Conservation (phyloP, 2,329 filamentous ascomycete genomes). For the Thermoascus crustaceus region DNA sequence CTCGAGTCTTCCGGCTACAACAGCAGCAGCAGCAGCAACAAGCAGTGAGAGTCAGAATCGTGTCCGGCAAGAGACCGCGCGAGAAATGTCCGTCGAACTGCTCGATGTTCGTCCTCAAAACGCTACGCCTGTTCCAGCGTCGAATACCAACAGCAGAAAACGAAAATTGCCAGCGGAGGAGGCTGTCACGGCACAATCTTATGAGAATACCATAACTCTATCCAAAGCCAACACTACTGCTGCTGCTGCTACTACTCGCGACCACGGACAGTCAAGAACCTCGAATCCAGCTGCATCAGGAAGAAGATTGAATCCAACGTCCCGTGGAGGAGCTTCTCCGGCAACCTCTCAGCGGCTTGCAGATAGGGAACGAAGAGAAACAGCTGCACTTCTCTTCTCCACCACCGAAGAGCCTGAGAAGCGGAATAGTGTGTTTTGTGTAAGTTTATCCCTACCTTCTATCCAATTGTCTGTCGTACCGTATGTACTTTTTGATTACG, state of each 20-base stretch:
- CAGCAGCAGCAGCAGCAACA: not conserved
- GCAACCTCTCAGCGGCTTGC: no score
- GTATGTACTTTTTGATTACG: not conserved
- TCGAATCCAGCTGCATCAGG: not conserved
- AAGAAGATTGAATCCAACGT: no score
- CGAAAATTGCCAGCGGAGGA: not conserved
- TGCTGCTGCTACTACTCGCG: not conserved
- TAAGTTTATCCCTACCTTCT: not conserved
- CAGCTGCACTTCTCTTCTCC: not conserved
- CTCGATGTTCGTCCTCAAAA: no score
- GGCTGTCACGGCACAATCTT: no score
- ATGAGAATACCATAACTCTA: not conserved
- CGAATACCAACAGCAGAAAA: not conserved
- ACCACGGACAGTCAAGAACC: not conserved
- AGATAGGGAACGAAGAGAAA: not conserved
- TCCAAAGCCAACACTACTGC: not conserved
- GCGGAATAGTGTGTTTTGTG: not conserved
- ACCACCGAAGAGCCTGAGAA: not conserved
- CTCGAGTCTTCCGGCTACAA: not conserved
- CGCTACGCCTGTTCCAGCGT: not conserved
- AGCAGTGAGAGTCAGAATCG: not conserved
- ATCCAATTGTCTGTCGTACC: not conserved
- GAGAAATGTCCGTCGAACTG: no score
- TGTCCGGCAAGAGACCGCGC: no score
- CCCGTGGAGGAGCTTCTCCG: no score